Evolutionary conservation across 2,329 filamentous ascomycete genomes (phyloP).

Genomic region (Rhynchosporium secalis): DNA sequence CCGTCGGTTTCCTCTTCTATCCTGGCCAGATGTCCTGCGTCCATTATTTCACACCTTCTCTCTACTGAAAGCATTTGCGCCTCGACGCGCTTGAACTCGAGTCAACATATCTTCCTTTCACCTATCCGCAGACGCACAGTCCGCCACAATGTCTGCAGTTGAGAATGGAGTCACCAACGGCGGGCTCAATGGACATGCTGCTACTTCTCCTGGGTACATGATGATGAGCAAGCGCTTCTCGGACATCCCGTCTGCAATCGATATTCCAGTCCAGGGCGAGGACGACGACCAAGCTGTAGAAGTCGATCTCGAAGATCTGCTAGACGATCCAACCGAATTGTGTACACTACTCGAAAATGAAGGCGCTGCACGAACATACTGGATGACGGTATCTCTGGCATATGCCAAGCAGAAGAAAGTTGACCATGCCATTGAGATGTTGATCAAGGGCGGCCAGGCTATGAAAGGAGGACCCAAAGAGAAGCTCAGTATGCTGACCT

Average conservation of each 20-base stretch:
- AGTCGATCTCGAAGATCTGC: conserved; percentile 85
- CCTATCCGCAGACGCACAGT: not conserved
- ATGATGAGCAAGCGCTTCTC: conserved; percentile 53
- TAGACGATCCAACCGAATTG: conserved; percentile 91
- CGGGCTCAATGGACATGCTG: conserved; percentile 33
- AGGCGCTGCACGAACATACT: conserved; percentile 84
- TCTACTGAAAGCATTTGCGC: conserved; percentile 15
- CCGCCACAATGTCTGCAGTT: conserved; percentile 32
- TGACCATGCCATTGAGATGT: conserved; percentile 76
- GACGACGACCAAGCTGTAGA: conserved; percentile 76
- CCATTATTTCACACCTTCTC: conserved; percentile 9
- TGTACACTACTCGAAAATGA: conserved; percentile 96
- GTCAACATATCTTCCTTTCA: conserved; percentile 5
- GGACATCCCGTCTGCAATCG: conserved; percentile 64
- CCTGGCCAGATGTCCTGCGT: conserved; percentile 22
- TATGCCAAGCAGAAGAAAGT: conserved; percentile 96
- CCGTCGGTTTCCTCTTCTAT: not conserved
- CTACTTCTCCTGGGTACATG: conserved; percentile 25
- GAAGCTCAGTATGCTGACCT: conserved; percentile 64
- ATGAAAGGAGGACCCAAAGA: conserved; percentile 63
- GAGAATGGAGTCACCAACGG: conserved; percentile 34
- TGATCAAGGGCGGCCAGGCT: conserved; percentile 63
- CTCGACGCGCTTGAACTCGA: conserved; percentile 24
- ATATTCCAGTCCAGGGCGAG: conserved; percentile 65
- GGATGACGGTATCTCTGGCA: conserved; percentile 96